Evolutionary conservation across 2,329 filamentous ascomycete species (phyloP).

Genomic region (Penicillium sp.): DNA sequence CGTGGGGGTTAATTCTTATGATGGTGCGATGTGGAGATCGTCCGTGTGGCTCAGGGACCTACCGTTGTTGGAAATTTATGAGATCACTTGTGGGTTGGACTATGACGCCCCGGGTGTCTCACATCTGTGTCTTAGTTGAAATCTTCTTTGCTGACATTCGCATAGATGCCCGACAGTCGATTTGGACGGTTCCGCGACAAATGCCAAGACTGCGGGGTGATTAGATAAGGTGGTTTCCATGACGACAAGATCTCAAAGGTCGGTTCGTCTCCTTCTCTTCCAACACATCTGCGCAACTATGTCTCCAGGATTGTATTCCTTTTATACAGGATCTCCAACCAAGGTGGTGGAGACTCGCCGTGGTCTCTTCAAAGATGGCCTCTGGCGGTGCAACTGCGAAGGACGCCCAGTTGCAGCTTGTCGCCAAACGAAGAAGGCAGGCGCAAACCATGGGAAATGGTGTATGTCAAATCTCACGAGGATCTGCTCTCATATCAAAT

Average conservation of each 20-base stretch:
- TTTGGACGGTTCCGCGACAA: not conserved
- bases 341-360: slow-evolving; percentile 23
- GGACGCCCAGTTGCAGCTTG: slow-evolving; percentile 53
- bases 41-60: not conserved
- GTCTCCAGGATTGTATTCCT: slow-evolving; percentile 22
- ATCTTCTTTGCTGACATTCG: not conserved
- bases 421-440: slow-evolving; percentile 56
- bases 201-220: slow-evolving; percentile 5
- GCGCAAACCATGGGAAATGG: slow-evolving; percentile 54
- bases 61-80: not conserved
- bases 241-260: slow-evolving; percentile 3
- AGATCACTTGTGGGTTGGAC: not conserved
- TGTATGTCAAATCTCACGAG: slow-evolving; percentile 35
- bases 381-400: slow-evolving; percentile 56
- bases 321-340: slow-evolving; percentile 20
- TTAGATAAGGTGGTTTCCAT: slow-evolving; percentile 9
- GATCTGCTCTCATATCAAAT: not conserved
- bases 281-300: slow-evolving; percentile 12
- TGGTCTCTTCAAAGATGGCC: slow-evolving; percentile 43
- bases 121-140: not conserved
- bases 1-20: slow-evolving; percentile 1
- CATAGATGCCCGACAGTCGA: not conserved
- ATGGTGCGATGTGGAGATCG: not conserved
- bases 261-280: not conserved
- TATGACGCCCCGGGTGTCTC: not conserved